A percentile compares a stretch with the other conserved stretches of the same genome.
Evolutionary conservation across 1,139 yeast species (phyloP).

Genomic region (Lodderomyces pseudojiufengensis): DNA sequence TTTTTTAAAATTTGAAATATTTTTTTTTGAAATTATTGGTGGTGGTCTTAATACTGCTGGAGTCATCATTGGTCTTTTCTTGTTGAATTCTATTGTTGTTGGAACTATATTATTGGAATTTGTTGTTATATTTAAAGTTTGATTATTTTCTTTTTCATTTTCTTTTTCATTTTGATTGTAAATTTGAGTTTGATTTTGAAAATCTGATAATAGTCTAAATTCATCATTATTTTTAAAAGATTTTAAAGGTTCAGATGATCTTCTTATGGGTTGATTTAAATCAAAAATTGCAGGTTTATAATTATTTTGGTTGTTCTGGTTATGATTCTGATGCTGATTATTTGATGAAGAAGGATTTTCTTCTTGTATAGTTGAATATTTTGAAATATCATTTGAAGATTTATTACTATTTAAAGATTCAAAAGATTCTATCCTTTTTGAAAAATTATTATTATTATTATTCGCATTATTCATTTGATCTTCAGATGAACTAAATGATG

Average conservation of each 20-base stretch:
- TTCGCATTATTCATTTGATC: not conserved
- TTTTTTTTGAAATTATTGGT: too few species aligned
- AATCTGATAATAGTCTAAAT: constrained; percentile 6
- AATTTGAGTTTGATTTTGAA: too few species aligned
- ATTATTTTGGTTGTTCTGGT: constrained; percentile 6
- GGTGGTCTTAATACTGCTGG: constrained; percentile 45
- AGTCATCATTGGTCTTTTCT: constrained; percentile 37
- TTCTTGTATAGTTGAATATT: too few species aligned
- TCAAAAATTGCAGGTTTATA: constrained; percentile 44
- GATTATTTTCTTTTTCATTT: too few species aligned
- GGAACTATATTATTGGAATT: too few species aligned
- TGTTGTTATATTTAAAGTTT: too few species aligned
- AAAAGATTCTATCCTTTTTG: not conserved
- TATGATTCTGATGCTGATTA: not conserved
- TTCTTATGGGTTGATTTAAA: constrained; percentile 32
- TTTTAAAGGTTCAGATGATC: constrained; percentile 22
- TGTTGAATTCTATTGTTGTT: too few species aligned
- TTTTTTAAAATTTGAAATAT: constrained; percentile 5
- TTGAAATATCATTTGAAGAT: not conserved
- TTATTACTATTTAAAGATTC: not conserved
- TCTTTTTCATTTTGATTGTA: too few species aligned
- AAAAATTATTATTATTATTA: too few species aligned
- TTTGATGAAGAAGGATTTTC: not conserved
- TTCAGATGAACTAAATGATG: constrained; percentile 7
- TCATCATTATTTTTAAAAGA: constrained; percentile 7